These are phyloP conservation scores for Coemansia sp. DNA, from an alignment of 192 early-diverging fungal species.

Conservation along the genomic window DNA sequence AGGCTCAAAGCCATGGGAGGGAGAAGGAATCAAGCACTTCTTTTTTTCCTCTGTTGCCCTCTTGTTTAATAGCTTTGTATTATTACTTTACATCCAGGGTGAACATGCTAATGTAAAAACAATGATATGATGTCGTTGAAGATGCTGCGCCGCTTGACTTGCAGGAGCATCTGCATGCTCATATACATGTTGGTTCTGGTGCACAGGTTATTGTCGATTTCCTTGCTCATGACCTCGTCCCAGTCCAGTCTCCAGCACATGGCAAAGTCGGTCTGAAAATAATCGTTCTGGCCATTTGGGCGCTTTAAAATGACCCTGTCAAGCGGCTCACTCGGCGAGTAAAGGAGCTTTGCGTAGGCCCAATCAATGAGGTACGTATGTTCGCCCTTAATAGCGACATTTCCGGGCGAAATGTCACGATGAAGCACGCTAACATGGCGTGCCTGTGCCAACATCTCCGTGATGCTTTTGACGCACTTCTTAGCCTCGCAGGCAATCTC, in stretches of 20 bases:
- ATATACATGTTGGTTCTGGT: background rate
- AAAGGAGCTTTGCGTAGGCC: conserved; percentile 8
- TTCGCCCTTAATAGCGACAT: conserved; percentile 6
- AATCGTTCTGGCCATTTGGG: no score
- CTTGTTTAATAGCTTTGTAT: no score
- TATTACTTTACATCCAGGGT: no score
- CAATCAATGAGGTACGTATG: conserved; percentile 15
- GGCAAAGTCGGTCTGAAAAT: background rate
- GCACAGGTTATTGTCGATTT: background rate
- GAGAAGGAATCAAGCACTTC: no score
- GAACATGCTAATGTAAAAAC: background rate
- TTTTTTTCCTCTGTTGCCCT: background rate
- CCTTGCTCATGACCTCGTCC: background rate
- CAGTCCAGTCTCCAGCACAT: background rate
- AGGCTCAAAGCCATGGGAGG: no score
- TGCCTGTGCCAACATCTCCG: background rate
- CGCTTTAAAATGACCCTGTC: no score
- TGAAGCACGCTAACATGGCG: conserved; percentile 16
- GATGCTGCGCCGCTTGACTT: background rate
- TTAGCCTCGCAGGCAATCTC: background rate
- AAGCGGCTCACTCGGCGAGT: background rate
- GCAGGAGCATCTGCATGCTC: conserved; percentile 15
- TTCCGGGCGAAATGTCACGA: conserved; percentile 14
- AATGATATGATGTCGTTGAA: conserved; percentile 21
- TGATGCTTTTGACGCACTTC: background rate